A percentile compares a stretch with the other conserved stretches of the same genome.
Evolutionary conservation across 768 basidiomycete species (phyloP).

Genomic region (Trametes gibbosa): DNA sequence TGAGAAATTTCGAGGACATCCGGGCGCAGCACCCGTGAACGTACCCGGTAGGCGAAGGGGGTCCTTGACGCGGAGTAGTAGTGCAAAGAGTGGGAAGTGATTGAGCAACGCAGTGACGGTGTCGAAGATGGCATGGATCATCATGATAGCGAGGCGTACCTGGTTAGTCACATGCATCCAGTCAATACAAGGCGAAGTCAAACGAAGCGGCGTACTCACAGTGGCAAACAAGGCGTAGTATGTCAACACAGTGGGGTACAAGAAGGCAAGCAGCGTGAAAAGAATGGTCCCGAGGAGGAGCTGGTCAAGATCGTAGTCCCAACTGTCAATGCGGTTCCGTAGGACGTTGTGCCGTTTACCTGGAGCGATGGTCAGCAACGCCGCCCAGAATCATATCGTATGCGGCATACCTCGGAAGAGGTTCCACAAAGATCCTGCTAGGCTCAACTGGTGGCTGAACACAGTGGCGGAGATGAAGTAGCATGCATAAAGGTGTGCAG

Average conservation of each 20-base stretch:
- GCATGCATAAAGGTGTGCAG: conserved; percentile 68
- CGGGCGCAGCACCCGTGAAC: conserved; percentile 5
- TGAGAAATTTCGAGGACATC: neutral
- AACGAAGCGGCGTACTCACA: conserved; percentile 55
- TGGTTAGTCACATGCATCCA: conserved; percentile 26
- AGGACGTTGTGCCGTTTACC: conserved; percentile 89
- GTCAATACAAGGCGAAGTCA: neutral
- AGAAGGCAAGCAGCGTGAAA: conserved; percentile 77
- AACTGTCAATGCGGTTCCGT: conserved; percentile 83
- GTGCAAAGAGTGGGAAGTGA: conserved; percentile 86
- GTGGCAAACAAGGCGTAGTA: conserved; percentile 82
- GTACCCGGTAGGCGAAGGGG: conserved; percentile 78
- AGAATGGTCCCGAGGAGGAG: conserved; percentile 91
- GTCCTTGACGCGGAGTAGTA: conserved; percentile 84
- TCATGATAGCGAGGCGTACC: conserved; percentile 54
- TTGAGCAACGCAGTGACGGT: conserved; percentile 78
- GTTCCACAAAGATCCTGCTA: conserved; percentile 74
- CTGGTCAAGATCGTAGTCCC: conserved; percentile 91
- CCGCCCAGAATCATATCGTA: neutral
- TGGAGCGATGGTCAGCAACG: neutral
- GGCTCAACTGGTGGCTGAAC: conserved; percentile 58
- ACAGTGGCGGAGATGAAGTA: conserved; percentile 61
- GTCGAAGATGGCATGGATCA: conserved; percentile 61
- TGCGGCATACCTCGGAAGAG: conserved; percentile 73
- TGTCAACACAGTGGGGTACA: conserved; percentile 81